Evolutionary conservation across 2,329 filamentous ascomycete species (phyloP).

Genomic region (Tolypocladium album): DNA sequence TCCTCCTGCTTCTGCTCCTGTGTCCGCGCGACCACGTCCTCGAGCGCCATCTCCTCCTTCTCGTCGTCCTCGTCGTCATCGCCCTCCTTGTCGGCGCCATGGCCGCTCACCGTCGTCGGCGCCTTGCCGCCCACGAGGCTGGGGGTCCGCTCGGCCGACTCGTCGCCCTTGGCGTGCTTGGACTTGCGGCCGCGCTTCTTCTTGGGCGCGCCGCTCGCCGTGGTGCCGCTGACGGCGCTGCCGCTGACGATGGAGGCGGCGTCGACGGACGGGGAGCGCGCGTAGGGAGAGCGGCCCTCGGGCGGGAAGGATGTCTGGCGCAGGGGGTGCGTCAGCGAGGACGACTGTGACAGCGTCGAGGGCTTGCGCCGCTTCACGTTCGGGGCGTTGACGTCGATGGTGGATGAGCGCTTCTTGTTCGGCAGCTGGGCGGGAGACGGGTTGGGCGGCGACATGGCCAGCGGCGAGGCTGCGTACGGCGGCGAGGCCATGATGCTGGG

Average conservation of each 20-base stretch:
- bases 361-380: constrained; percentile 60
- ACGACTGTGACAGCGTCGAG: constrained; percentile 48
- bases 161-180: constrained; percentile 41
- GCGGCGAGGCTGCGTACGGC: constrained; percentile 36
- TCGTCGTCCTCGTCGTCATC: constrained; percentile 50
- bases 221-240: constrained; percentile 42
- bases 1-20: constrained; percentile 59
- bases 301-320: constrained; percentile 76
- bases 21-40: constrained; percentile 48
- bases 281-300: constrained; percentile 42
- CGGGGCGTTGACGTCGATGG: constrained; percentile 40
- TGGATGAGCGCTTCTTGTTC: constrained; percentile 49
- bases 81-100: constrained; percentile 32
- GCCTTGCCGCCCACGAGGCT: constrained; percentile 30
- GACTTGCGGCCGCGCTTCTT: constrained; percentile 53
- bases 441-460: constrained; percentile 44
- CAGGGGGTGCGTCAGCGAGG: constrained; percentile 53
- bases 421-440: constrained; percentile 37
- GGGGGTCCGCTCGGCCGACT: constrained; percentile 29
- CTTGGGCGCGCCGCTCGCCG: constrained; percentile 30
- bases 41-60: constrained; percentile 42
- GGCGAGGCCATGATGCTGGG: constrained; percentile 42
- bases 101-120: constrained; percentile 32
- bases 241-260: constrained; percentile 49
- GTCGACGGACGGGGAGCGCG: constrained; percentile 57